Percentiles rank a stretch among this genome's conserved stretches.
Conservation (phyloP, 768 basidiomycete genomes). For the Tulasnella sp. region DNA sequence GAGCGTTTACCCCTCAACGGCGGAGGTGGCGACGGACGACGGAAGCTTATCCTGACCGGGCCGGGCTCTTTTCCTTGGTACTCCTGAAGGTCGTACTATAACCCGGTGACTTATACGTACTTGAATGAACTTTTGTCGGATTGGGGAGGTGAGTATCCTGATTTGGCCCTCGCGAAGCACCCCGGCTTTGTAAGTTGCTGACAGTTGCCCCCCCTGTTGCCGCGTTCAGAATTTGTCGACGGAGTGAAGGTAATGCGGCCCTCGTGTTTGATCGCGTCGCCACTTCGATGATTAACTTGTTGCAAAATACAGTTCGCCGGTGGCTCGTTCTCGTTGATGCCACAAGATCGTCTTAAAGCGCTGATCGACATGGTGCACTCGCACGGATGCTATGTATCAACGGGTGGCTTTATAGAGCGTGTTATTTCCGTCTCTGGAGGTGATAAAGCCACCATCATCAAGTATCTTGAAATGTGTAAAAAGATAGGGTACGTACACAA, state of each 20-base stretch:
- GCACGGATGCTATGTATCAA: slow-evolving; percentile 37
- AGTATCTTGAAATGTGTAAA: slow-evolving; percentile 35
- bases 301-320: not conserved
- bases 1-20: not conserved
- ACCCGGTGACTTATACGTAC: not conserved
- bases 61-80: not conserved
- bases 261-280: slow-evolving; percentile 26
- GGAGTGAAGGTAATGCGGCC: slow-evolving; percentile 36
- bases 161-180: not conserved
- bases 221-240: slow-evolving; percentile 33
- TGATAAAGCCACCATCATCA: slow-evolving; percentile 31
- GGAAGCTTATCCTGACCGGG: not conserved
- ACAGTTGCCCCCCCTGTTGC: not conserved
- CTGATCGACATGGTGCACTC: slow-evolving; percentile 39
- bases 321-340: slow-evolving; percentile 40
- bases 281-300: not conserved
- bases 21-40: not conserved
- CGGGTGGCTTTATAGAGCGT: slow-evolving; percentile 39
- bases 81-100: not conserved
- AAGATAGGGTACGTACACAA: slow-evolving; percentile 31
- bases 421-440: slow-evolving; percentile 34
- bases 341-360: slow-evolving; percentile 33
- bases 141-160: not conserved
- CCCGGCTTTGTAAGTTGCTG: not conserved
- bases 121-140: not conserved